These are phyloP conservation scores for Cladophialophora psammophila DNA, from an alignment of 2,329 filamentous ascomycete genomes.

Conservation along the genomic window DNA sequence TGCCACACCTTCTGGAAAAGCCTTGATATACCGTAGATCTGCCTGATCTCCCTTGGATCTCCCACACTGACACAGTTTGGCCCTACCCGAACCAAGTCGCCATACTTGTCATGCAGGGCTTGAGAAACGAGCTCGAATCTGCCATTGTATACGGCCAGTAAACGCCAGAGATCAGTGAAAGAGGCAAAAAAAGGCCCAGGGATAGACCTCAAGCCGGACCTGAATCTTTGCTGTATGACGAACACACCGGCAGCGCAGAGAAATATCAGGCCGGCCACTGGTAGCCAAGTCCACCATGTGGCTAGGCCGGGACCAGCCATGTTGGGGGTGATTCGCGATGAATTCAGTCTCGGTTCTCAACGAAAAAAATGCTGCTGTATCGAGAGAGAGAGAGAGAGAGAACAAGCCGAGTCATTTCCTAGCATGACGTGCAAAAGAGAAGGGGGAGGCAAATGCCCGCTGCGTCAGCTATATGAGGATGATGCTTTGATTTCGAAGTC, in stretches of 20 bases:
- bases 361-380: not conserved
- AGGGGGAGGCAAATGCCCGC: not conserved
- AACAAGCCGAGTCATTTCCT: not conserved
- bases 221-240: slow-evolving; percentile 7
- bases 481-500: not conserved
- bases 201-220: slow-evolving; percentile 46
- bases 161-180: slow-evolving; percentile 40
- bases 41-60: slow-evolving; percentile 64
- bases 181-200: slow-evolving; percentile 41
- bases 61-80: slow-evolving; percentile 72
- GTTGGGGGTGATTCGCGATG: not conserved
- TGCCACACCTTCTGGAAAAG: slow-evolving; percentile 24
- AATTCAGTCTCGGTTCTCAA: not conserved
- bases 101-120: slow-evolving; percentile 71
- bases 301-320: not conserved
- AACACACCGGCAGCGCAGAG: slow-evolving; percentile 5
- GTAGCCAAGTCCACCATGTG: not conserved
- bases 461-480: not conserved
- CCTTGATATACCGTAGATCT: slow-evolving; percentile 69
- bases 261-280: slow-evolving; percentile 6
- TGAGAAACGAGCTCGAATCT: slow-evolving; percentile 32
- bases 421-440: not conserved
- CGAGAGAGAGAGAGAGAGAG: too few relatives aligned
- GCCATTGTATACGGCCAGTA: slow-evolving; percentile 37
- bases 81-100: slow-evolving; percentile 75